Base-by-base conservation (phyloP, 495 filamentous ascomycete genomes). In the Achaetomiella virescens region DNA sequence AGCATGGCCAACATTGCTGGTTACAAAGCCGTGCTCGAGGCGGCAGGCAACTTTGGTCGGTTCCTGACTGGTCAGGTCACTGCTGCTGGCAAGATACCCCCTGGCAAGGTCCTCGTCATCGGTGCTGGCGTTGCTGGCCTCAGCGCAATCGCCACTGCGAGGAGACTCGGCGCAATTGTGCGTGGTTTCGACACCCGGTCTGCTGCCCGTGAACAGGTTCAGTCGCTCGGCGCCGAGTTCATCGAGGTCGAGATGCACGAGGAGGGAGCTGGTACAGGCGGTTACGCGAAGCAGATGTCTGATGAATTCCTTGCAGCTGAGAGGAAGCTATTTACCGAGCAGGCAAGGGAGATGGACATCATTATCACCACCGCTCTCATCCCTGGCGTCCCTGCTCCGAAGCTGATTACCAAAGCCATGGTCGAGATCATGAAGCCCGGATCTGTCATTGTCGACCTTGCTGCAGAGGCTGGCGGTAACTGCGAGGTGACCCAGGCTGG, bases 1-100 rank as follows among this genome's bases (percentile, higher is more conserved):
- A 89, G 85, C 10, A 91, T 91, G 88, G 87, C 88, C 53, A 92
- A 92, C 58, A 92, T 90, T 68, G 87, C 88, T 18, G 88, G 88
- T 5, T 92, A 92, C 70, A 92, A 90, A 67, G 88, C 87, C 17
- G 85, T 92, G 1, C 69, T 92, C 47, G 87, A 91, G 64, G 88
- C 88, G 2, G 89, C 87, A 1, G 91, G 90, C 68, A 80, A 84
- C 61, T 92, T 90, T 66, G 88, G 87, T 53, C 83, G 87, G 38
- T 92, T 89, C 62, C 69, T 92, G 54, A 90, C 88, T 27, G 88
- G 87, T 38, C 88, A 92, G 62, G 86, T 89, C 31, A 92, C 88
- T 24, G 88, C 88, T 54, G 88, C 88, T 52, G 88, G 87, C 48
- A 76, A 90, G 72, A 89, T 92, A 41, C 88, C 88, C 0, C 88